Evolutionary conservation across 106 monocot species (phyloP).

Genomic region (Dioscorea alata): DNA sequence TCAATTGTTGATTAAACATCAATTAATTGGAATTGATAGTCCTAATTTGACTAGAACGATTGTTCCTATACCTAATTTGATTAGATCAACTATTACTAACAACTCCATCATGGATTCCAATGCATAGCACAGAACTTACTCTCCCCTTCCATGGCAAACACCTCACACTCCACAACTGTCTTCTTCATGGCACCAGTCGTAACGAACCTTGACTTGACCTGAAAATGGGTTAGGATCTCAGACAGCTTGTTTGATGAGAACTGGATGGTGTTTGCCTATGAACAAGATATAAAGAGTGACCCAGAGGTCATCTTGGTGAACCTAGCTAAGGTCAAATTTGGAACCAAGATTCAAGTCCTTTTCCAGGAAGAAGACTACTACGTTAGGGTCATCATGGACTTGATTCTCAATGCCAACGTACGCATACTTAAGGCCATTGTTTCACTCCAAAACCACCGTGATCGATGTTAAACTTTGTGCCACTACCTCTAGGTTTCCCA

Average conservation of each 20-base stretch:
- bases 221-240: constrained; percentile 23
- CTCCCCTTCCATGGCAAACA: constrained; percentile 20
- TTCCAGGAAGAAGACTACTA: too few relatives aligned
- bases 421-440: constrained; percentile 22
- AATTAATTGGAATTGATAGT: too few relatives aligned
- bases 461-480: constrained; percentile 23
- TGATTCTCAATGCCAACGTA: constrained; percentile 43
- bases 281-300: constrained; percentile 23
- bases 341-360: too few relatives aligned
- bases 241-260: constrained; percentile 45
- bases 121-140: constrained; percentile 47
- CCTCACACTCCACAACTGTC: constrained; percentile 47
- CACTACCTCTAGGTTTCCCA: constrained; percentile 7
- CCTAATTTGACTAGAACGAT: too few relatives aligned
- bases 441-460: constrained; percentile 19
- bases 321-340: constrained; percentile 33
- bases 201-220: too few relatives aligned
- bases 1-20: too few relatives aligned
- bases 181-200: too few relatives aligned
- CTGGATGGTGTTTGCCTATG: constrained; percentile 33
- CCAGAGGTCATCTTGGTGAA: constrained; percentile 18
- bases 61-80: too few relatives aligned
- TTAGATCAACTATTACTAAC: too few relatives aligned
- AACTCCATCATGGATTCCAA: constrained; percentile 89
- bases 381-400: constrained; percentile 31